phyloP scores from a whole-genome alignment of 352 stramenopile genomes.

The Saprolegnia diclina region DNA sequence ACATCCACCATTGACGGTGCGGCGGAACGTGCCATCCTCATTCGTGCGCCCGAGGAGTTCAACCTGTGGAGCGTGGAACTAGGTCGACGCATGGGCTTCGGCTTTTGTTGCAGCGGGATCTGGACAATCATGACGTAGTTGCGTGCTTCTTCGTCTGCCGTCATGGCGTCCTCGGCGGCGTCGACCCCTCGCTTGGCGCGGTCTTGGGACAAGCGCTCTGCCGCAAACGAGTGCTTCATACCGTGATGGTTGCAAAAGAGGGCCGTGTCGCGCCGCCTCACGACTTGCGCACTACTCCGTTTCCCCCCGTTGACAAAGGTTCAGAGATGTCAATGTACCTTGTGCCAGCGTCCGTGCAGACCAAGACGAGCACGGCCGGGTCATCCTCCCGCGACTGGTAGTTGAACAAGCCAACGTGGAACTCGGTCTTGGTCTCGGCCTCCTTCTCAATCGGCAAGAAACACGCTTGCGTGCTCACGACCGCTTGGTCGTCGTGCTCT shows the following conservation, averaged over 20 bases:
- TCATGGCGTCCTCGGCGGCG: slow-evolving; percentile 1
- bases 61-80: too few species aligned
- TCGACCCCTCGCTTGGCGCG: slow-evolving; percentile 4
- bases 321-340: slow-evolving; percentile 1
- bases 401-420: slow-evolving; percentile 21
- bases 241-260: slow-evolving; percentile 18
- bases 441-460: slow-evolving; percentile 21
- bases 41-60: neutral
- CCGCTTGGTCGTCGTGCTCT: neutral
- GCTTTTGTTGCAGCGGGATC: slow-evolving; percentile 13
- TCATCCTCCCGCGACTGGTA: slow-evolving; percentile 7
- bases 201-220: slow-evolving; percentile 1
- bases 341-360: slow-evolving; percentile 22
- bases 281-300: slow-evolving; percentile 17
- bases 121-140: slow-evolving; percentile 26
- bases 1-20: neutral
- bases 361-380: slow-evolving; percentile 10
- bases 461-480: slow-evolving; percentile 21
- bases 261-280: neutral
- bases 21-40: neutral
- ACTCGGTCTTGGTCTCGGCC: neutral
- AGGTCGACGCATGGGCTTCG: neutral
- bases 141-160: slow-evolving; percentile 17
- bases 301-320: too few species aligned
- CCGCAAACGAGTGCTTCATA: slow-evolving; percentile 14